Evolutionary conservation across 495 filamentous ascomycete genomes (phyloP), one percentile per base, ranked within the genome.

Genomic region (Thermothielavioides terrestris): DNA sequence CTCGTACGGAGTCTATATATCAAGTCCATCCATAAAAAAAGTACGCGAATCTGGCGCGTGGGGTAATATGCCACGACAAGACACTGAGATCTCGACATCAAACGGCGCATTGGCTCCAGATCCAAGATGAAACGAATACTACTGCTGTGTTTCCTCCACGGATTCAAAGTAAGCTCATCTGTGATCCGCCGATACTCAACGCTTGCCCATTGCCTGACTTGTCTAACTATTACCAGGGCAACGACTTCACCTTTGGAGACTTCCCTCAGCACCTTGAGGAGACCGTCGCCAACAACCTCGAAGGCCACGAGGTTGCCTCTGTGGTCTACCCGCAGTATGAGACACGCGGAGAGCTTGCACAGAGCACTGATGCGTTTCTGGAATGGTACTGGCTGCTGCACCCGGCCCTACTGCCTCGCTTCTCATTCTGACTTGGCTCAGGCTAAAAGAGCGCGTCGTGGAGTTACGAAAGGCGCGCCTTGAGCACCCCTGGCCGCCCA

Each of bases 271-370:
- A 92, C 50, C 73, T 97, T 10, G 75, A 80, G 38, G 73, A 73
- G 2, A 74, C 83, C 2, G 70, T 94, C 34, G 75, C 77, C 53
- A 77, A 82, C 64, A 78, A 81, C 21, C 76, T 96, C 9, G 83
- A 86, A 1, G 77, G 83, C 15, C 68, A 94, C 54, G 72, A 73
- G n/a, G 78, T 95, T 20, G 67, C 68, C 35, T 79, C 79, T 0
- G 74, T 85, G 38, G 79, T 85, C 22, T 98, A 95, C 65, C 92
- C 92, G 6, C 86, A 84, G 58, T 98, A 87, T 63, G 89, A 96
- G 65, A 98, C 92, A 5, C 77, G 82, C 54, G 92, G 92, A 1
- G 89, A 94, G 60, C 65, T 98, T 44, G 75, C 75, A 28, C 77
- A 86, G 62, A 86, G 82, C 56, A 87, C 94, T 17, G 72, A 68